These are phyloP conservation scores for Mucor circinelloides DNA, from an alignment of 371 early-diverging fungal genomes.

Conservation along the genomic window DNA sequence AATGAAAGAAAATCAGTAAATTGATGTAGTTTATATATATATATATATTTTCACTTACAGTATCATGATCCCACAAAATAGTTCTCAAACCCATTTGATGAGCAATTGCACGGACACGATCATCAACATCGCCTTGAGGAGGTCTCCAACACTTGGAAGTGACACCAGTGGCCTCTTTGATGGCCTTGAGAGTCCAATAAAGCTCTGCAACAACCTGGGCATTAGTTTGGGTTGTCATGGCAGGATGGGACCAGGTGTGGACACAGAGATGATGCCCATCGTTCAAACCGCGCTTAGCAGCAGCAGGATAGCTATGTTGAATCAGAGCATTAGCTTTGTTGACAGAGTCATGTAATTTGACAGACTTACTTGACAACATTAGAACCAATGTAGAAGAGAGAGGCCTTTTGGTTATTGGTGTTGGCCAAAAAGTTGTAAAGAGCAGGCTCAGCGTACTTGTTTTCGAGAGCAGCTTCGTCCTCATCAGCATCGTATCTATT, in stretches of 20 bases:
- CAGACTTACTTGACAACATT: neutral
- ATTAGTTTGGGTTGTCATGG: constrained; percentile 53
- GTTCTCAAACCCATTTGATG: constrained; percentile 52
- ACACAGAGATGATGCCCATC: constrained; percentile 48
- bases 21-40: neutral
- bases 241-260: constrained; percentile 64
- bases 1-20: neutral
- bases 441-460: constrained; percentile 42
- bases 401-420: constrained; percentile 24
- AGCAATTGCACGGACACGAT: constrained; percentile 56
- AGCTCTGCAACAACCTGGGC: constrained; percentile 59
- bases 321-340: constrained; percentile 33
- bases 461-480: constrained; percentile 9
- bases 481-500: constrained; percentile 26
- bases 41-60: constrained; percentile 4
- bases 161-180: constrained; percentile 57
- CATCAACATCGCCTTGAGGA: constrained; percentile 58
- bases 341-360: too few species aligned
- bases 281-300: constrained; percentile 45
- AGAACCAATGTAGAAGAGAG: constrained; percentile 9
- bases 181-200: constrained; percentile 50
- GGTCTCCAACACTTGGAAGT: constrained; percentile 59
- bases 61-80: constrained; percentile 46
- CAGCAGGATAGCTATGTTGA: constrained; percentile 47
- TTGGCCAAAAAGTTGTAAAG: constrained; percentile 45